Base-by-base conservation (phyloP, 2,329 filamentous ascomycete species). In the Fusarium subglutinans region DNA sequence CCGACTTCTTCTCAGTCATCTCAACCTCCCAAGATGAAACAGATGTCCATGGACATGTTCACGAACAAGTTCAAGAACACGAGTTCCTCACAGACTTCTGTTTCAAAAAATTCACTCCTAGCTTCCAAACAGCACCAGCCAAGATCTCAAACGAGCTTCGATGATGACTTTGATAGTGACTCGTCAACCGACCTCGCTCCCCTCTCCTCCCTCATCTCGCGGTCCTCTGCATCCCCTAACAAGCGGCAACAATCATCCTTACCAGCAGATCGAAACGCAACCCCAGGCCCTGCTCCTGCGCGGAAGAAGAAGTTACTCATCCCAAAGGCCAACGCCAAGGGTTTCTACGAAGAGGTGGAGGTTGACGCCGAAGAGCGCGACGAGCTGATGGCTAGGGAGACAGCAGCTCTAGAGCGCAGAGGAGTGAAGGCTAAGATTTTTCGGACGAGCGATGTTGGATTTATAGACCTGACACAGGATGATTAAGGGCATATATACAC, bases 281-380 rank as follows among this genome's bases (percentile, higher is more conserved):
- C 66, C 30, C 68, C 75, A 18, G 70, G 61, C 7, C 72, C 74
- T 51, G 63, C 63, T 38, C 77, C 76, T 41, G 65, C 53, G 61
- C 70, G 64, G 64, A 81, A 77, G 75, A 86, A 84, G 69, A 86
- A 82, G 66, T 68, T 85, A 18, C 80, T 84, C 66, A 73, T 84
- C 41, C 83, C 84, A 18, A 80, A 81, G 47, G 77, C 76, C 33
- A 83, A 82, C 50, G 77, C 77, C 20, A 76, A 76, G 11, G 85
- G 85, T 7, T 86, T 84, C 76, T 83, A 84, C 69, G 76, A 79
- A 33, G 84, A 81, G 38, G 60, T 80, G 6, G 71, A 79, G 22
- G 73, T 79, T 13, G 73, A 77, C 3, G 70, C 66, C 3, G 73
- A 79, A 18, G 72, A 83, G 63, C 73, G 76, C 3, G 78, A 80